phyloP scores from a whole-genome alignment of 1,284 basidiomycete species.

The Thecaphora thlaspeos region DNA sequence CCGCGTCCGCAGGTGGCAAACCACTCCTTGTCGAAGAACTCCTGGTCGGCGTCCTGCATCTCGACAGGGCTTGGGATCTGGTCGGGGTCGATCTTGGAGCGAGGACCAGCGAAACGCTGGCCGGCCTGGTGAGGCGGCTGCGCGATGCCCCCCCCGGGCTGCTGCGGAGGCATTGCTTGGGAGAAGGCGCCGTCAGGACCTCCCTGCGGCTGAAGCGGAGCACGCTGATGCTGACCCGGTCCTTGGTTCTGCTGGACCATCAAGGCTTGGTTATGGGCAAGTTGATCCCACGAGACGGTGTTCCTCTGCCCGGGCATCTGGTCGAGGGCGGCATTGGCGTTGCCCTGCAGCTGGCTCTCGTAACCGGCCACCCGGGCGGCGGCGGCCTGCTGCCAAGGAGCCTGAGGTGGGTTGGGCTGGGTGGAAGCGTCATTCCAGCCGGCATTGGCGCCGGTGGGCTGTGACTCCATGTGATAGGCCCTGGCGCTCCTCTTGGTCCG shows the following conservation, averaged over 20 bases:
- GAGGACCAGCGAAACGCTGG: slow-evolving; percentile 62
- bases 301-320: slow-evolving; percentile 55
- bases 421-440: slow-evolving; percentile 51
- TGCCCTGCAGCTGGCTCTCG: slow-evolving; percentile 18
- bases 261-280: slow-evolving; percentile 46
- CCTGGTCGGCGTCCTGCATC: slow-evolving; percentile 77
- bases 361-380: slow-evolving; percentile 43
- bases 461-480: slow-evolving; percentile 55
- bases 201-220: slow-evolving; percentile 26
- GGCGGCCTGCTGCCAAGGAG: slow-evolving; percentile 52
- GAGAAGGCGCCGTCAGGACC: slow-evolving; percentile 7
- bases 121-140: slow-evolving; percentile 60
- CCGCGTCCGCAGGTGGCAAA: slow-evolving; percentile 75
- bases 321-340: slow-evolving; percentile 47
- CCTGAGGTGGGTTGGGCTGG: slow-evolving; percentile 42
- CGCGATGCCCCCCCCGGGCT: slow-evolving; percentile 17
- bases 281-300: slow-evolving; percentile 44
- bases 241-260: slow-evolving; percentile 15
- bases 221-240: slow-evolving; percentile 18
- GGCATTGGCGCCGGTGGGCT: slow-evolving; percentile 14
- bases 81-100: slow-evolving; percentile 80
- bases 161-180: slow-evolving; percentile 5
- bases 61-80: slow-evolving; percentile 91
- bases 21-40: slow-evolving; percentile 74
- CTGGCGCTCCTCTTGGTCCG: slow-evolving; percentile 54